phyloP scores from a whole-genome alignment of 305 asterid genomes.

The Solanum chacoense region DNA sequence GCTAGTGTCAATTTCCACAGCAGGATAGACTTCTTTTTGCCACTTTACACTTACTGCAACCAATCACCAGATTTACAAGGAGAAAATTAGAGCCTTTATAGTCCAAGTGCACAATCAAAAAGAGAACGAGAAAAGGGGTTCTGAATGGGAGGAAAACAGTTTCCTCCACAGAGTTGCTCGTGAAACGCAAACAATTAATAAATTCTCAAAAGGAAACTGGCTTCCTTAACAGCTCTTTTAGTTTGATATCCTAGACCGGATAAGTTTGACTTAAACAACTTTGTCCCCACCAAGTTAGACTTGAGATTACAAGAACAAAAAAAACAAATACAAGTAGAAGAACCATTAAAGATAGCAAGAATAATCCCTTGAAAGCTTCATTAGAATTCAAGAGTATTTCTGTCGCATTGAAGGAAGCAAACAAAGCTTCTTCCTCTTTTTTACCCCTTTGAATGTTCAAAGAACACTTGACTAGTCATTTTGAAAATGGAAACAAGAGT shows the following conservation, averaged over 20 bases:
- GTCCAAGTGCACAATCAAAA: not conserved
- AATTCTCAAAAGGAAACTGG: not conserved
- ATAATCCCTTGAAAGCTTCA: not conserved
- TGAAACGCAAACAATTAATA: not conserved
- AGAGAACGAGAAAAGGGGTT: not conserved
- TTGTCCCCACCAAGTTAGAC: not conserved
- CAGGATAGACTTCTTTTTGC: constrained; percentile 75
- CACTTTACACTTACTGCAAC: constrained; percentile 96
- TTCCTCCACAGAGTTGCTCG: not conserved
- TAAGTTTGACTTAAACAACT: not conserved
- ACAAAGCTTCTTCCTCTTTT: not conserved
- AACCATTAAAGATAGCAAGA: not conserved
- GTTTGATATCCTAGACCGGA: not conserved
- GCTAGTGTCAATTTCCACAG: constrained; percentile 83
- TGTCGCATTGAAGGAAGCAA: not conserved
- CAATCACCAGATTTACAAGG: not conserved
- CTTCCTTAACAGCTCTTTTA: not conserved
- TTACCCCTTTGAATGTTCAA: not conserved
- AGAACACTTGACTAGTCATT: not conserved
- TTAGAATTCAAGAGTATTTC: not conserved
- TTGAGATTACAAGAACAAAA: not conserved
- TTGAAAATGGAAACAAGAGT: not conserved
- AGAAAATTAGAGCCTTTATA: not conserved
- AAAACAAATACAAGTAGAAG: not conserved
- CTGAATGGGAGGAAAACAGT: not conserved